Evolutionary conservation across 805 yeast genomes (phyloP), one percentile per base, ranked within the genome.

Genomic region (Sungouiozyma intestinalis): DNA sequence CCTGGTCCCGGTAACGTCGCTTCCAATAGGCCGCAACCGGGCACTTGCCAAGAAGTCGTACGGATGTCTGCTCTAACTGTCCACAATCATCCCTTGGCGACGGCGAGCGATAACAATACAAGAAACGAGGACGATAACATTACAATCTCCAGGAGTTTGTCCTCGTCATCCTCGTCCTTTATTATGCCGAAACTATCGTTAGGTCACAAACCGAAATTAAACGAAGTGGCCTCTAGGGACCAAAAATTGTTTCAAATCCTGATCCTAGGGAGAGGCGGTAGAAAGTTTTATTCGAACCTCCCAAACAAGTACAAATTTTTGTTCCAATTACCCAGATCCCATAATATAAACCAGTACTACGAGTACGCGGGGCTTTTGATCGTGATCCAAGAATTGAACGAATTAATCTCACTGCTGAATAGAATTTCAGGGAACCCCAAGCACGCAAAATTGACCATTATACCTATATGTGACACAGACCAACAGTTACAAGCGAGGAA

Each of bases 171-270:
- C 3, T 54, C 50, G 35, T 55, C 60, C n/a, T 59, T 59, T 41
- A 54, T 60, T 11, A 60, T 60, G 63, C 64, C 64, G 13, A 59
- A 51, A 42, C 38, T 59, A 17, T 55, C 63, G 1, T 35, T 53
- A 14, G 29, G 29, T 13, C 38, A n/a, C n/a, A 21, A 31, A 16
- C 11, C 17, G 35, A 39, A 17, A n/a, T n/a, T 21, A 14, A 6
- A 11, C n/a, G n/a, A 19, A 29, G 21, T 18, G 18, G n/a, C 14
- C 18, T 16, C 6, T 19, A 17, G 16, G n/a, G 21, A 31, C 8
- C 20, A 9, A 16, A 9, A 48, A 42, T 38, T 36, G 39, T 35
- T 53, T 49, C 48, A 49, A 45, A 40, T 53, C 19, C 40, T 57
- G 11, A 48, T 58, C 18, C 44, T 58, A n/a, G 63, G 63, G 5